Conservation (phyloP, 176 grass and related monocot genomes). For the Eleusine coracana region DNA sequence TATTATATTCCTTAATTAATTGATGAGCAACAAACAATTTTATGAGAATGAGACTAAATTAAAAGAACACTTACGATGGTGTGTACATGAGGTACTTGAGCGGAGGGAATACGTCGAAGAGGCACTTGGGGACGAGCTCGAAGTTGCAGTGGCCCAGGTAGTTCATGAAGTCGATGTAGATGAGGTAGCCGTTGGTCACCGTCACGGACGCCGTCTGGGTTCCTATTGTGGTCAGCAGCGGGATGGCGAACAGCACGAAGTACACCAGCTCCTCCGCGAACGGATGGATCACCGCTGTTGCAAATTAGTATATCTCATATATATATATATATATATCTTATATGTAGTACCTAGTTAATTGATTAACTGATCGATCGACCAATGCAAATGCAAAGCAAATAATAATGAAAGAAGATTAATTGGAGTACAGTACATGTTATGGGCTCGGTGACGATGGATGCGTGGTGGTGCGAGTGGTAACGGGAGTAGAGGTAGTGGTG, state of each 20-base stretch:
- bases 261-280: conserved; percentile 84
- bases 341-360: neutral
- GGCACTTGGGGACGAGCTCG: conserved; percentile 68
- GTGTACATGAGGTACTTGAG: conserved; percentile 96
- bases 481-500: conserved; percentile 91
- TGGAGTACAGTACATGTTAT: conserved; percentile 54
- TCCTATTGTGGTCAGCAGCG: conserved; percentile 39
- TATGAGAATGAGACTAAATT: too few relatives aligned
- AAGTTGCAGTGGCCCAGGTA: conserved; percentile 95
- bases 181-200: conserved; percentile 39
- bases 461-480: conserved; percentile 87
- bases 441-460: conserved; percentile 87
- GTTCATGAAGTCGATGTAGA: conserved; percentile 96
- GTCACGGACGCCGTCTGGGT: conserved; percentile 48
- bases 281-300: conserved; percentile 79
- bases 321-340: too few relatives aligned
- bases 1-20: too few relatives aligned
- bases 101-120: conserved; percentile 69
- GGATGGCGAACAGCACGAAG: conserved; percentile 71
- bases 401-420: neutral
- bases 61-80: conserved; percentile 63
- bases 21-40: too few relatives aligned
- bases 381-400: too few relatives aligned
- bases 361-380: too few relatives aligned
- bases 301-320: too few relatives aligned